phyloP scores from a whole-genome alignment of 1,139 yeast genomes.

The Hemisphaericaspora xylanilytica region DNA sequence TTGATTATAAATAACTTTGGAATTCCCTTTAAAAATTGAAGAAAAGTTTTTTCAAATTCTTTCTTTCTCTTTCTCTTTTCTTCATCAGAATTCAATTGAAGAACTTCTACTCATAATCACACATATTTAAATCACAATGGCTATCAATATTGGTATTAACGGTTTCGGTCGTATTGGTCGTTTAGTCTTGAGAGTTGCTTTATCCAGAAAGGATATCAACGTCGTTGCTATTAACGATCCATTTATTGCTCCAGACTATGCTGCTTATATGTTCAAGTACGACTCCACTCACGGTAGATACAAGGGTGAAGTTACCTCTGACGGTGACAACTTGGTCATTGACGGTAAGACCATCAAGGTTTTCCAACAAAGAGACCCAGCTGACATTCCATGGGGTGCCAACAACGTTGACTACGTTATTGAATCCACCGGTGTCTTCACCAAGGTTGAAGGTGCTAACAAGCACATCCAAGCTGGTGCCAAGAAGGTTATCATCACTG shows the following conservation, averaged over 20 bases:
- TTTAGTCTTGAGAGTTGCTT: slow-evolving; percentile 78
- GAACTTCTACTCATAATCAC: slow-evolving; percentile 4
- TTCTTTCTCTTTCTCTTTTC: slow-evolving; percentile 3
- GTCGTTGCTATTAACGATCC: slow-evolving; percentile 85
- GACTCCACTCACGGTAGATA: slow-evolving; percentile 82
- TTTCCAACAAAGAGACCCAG: slow-evolving; percentile 77
- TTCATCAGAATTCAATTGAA: slow-evolving; percentile 11
- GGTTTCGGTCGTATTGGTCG: slow-evolving; percentile 92
- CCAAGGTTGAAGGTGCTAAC: slow-evolving; percentile 72
- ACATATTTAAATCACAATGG: slow-evolving; percentile 21
- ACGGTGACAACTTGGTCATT: slow-evolving; percentile 57
- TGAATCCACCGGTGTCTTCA: slow-evolving; percentile 90
- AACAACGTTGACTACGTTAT: slow-evolving; percentile 75
- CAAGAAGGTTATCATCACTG: slow-evolving; percentile 85
- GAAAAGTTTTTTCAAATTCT: slow-evolving; percentile 2
- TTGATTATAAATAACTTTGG: slow-evolving; percentile 6
- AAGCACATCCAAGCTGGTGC: slow-evolving; percentile 85
- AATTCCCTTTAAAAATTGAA: slow-evolving; percentile 3
- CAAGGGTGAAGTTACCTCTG: slow-evolving; percentile 63
- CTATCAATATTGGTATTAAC: slow-evolving; percentile 70
- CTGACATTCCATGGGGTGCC: slow-evolving; percentile 79
- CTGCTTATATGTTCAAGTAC: slow-evolving; percentile 86
- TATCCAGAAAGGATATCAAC: slow-evolving; percentile 64
- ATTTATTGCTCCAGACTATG: slow-evolving; percentile 78
- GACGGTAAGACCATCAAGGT: slow-evolving; percentile 68